These are phyloP conservation scores for Metrosideros polymorpha DNA, from an alignment of 441 rosid species.

Conservation along the genomic window DNA sequence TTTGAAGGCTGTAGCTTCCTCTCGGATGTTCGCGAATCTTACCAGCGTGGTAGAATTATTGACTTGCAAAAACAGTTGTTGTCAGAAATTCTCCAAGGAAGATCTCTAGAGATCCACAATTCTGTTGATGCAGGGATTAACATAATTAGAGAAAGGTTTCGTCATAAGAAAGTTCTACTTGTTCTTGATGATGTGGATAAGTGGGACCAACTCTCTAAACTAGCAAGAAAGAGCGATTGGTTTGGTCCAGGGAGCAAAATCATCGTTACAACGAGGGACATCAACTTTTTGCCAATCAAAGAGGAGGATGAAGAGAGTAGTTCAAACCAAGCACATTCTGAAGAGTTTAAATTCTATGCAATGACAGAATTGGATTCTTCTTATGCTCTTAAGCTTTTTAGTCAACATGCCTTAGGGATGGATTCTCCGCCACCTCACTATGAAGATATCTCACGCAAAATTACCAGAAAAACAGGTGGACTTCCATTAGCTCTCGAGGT, in stretches of 20 bases:
- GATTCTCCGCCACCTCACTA: not conserved
- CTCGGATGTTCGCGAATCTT: not conserved
- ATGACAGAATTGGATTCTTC: not conserved
- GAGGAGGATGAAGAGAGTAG: not conserved
- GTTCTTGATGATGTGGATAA: not conserved
- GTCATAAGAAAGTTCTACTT: not conserved
- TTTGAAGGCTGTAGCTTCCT: not conserved
- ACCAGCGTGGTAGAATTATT: accelerated
- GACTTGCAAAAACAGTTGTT: not conserved
- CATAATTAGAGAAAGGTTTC: not conserved
- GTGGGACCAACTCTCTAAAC: not conserved
- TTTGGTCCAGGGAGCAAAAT: not conserved
- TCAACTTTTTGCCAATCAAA: not conserved
- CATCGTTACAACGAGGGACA: not conserved
- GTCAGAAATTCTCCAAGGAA: not conserved
- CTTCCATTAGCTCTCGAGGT: not conserved
- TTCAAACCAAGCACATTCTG: not conserved
- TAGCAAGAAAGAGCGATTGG: not conserved
- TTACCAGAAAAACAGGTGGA: not conserved
- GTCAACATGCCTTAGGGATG: not conserved
- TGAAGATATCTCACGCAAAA: not conserved
- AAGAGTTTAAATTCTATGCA: not conserved
- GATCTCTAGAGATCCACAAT: not conserved
- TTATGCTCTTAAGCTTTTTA: not conserved
- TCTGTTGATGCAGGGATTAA: too few relatives aligned